A percentile compares a stretch with the other conserved stretches of the same genome.
Evolutionary conservation across 2,329 filamentous ascomycete species (phyloP).

Genomic region (Fusarium sterilihyphosum): DNA sequence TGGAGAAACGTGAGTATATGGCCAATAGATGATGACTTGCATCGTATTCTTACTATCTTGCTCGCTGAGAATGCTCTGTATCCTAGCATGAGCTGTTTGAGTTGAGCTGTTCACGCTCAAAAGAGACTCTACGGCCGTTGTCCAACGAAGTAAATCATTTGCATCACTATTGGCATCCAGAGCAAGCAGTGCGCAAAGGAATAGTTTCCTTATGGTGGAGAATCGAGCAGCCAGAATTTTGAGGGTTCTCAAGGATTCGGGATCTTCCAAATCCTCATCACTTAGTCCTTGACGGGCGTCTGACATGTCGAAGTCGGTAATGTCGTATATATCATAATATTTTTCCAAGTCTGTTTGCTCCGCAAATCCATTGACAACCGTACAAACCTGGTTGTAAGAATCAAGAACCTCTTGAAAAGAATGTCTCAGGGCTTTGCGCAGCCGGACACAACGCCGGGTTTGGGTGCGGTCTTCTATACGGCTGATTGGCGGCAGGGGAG

Average conservation of each 20-base stretch:
- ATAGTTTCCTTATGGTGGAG: slow-evolving; percentile 82
- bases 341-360: slow-evolving; percentile 87
- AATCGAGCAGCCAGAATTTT: slow-evolving; percentile 85
- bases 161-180: slow-evolving; percentile 84
- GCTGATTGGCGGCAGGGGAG: slow-evolving; percentile 89
- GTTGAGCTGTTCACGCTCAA: slow-evolving; percentile 71
- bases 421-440: slow-evolving; percentile 79
- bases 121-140: slow-evolving; percentile 79
- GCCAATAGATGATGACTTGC: background rate
- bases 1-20: slow-evolving; percentile 41
- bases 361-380: slow-evolving; percentile 75
- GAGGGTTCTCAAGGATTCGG: slow-evolving; percentile 80
- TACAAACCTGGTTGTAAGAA: slow-evolving; percentile 76
- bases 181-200: slow-evolving; percentile 88
- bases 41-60: slow-evolving; percentile 73
- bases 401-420: slow-evolving; percentile 77
- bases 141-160: slow-evolving; percentile 82
- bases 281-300: slow-evolving; percentile 74
- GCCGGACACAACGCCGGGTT: slow-evolving; percentile 78
- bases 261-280: slow-evolving; percentile 77
- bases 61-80: slow-evolving; percentile 77
- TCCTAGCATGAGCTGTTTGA: slow-evolving; percentile 68
- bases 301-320: slow-evolving; percentile 76
- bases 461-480: slow-evolving; percentile 87
- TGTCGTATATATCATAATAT: slow-evolving; percentile 90